phyloP scores from a whole-genome alignment of 805 yeast genomes.

The Wickerhamomyces pijperi region DNA sequence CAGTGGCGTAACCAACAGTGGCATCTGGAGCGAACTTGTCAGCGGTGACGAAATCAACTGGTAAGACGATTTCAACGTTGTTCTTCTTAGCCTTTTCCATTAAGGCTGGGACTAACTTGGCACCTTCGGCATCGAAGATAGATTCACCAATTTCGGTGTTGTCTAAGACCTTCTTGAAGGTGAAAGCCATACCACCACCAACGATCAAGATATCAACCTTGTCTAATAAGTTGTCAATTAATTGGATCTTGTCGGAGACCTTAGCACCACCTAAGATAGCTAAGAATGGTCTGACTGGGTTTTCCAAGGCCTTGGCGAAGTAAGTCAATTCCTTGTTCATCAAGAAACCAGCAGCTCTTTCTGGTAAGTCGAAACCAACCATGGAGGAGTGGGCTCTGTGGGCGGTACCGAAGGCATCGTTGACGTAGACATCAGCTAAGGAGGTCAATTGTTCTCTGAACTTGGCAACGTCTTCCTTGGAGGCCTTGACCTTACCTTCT shows the following conservation, averaged over 20 bases:
- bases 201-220: slow-evolving; percentile 90
- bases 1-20: slow-evolving; percentile 70
- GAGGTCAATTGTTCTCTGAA: slow-evolving; percentile 88
- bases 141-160: slow-evolving; percentile 85
- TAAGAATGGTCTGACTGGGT: slow-evolving; percentile 95
- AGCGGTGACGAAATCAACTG: slow-evolving; percentile 93
- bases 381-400: slow-evolving; percentile 99
- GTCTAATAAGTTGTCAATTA: slow-evolving; percentile 92
- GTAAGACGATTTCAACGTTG: slow-evolving; percentile 86
- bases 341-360: slow-evolving; percentile 97
- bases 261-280: slow-evolving; percentile 99
- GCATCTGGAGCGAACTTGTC: slow-evolving; percentile 93
- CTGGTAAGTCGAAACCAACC: slow-evolving; percentile 94
- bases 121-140: slow-evolving; percentile 86
- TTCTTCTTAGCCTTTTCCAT: slow-evolving; percentile 94
- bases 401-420: slow-evolving; percentile 99
- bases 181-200: slow-evolving; percentile 99
- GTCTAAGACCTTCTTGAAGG: slow-evolving; percentile 90
- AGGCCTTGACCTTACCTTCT: slow-evolving; percentile 91
- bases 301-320: slow-evolving; percentile 97
- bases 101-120: slow-evolving; percentile 86
- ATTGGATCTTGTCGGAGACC: slow-evolving; percentile 97
- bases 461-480: slow-evolving; percentile 66
- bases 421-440: slow-evolving; percentile 92
- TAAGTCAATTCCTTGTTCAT: slow-evolving; percentile 94